These are phyloP conservation scores for Xylariaceae sp. DNA, from an alignment of 2,329 filamentous ascomycete species.

Conservation along the genomic window DNA sequence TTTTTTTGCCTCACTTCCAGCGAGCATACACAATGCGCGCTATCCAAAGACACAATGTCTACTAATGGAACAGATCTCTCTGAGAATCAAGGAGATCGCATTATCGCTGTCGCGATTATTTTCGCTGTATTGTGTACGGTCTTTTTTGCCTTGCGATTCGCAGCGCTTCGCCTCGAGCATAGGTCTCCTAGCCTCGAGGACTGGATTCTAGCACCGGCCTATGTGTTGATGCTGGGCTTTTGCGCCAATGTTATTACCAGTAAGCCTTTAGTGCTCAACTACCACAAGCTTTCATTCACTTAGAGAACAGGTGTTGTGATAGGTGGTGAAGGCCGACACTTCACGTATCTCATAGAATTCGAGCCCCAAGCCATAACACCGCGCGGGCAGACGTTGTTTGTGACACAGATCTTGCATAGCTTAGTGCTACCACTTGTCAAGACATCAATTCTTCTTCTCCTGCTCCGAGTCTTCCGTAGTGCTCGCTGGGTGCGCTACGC, in stretches of 20 bases:
- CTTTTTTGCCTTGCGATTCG: constrained; percentile 21
- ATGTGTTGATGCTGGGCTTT: constrained; percentile 21
- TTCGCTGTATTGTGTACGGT: constrained; percentile 23
- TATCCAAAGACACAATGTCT: too few relatives aligned
- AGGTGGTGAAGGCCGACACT: constrained; percentile 24
- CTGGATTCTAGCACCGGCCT: constrained; percentile 22
- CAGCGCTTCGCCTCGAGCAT: constrained; percentile 13
- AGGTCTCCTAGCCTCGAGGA: constrained; percentile 18
- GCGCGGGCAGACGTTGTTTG: constrained; percentile 22
- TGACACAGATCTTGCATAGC: constrained; percentile 21
- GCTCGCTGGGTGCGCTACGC: constrained; percentile 24
- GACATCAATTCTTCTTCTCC: constrained; percentile 26
- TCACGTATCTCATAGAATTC: constrained; percentile 13
- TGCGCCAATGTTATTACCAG: constrained; percentile 22
- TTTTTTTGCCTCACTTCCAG: too few relatives aligned
- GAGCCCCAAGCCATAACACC: constrained; percentile 1
- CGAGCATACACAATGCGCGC: too few relatives aligned
- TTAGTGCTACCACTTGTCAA: constrained; percentile 24
- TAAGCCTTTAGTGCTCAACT: constrained; percentile 4
- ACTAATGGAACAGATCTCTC: too few relatives aligned
- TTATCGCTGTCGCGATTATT: too few relatives aligned
- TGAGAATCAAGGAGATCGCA: too few relatives aligned
- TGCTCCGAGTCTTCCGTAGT: constrained; percentile 24
- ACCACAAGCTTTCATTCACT: background rate
- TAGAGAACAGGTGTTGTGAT: constrained; percentile 15